Base-by-base conservation (phyloP, 305 asterid genomes). In the Solanum hybrid region DNA sequence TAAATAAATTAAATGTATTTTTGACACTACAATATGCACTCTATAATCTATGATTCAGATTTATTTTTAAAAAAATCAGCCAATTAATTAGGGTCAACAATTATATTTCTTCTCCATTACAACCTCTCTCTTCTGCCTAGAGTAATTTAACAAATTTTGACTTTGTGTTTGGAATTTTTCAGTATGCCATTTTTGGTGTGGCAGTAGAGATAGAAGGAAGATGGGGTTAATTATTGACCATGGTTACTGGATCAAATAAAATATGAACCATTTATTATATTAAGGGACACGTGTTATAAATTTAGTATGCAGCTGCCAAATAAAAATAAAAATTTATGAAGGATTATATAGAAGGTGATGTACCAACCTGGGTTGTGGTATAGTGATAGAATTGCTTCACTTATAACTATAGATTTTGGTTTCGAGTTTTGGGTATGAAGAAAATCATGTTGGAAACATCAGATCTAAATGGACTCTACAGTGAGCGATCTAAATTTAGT, bases 401-500 rank as follows among this genome's bases (percentile, higher is more conserved):
- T 0, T 22, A 1, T 65, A 65, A 65, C 0, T 9, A 22, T 1
- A n/a, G 6, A 65, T 65, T n/a, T 65, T 0, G 3, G 3, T n/a
- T n/a, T n/a, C 6, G 27, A n/a, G 7, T 65, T 0, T n/a, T 61
- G 24, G 11, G 1, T 20, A 61, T 61, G 11, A 22, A 65, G 13
- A 20, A 65, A 65, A n/a, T 65, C 6, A 22, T 65, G 1, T n/a
- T 65, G 29, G 6, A 0, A 65, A n/a, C 27, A 6, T 65, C 27
- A 22, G 1, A 9, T 0, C 3, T 65, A n/a, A 65, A 65, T 65
- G 3, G 0, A 0, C 0, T 4, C 13, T 65, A 65, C 3, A 61
- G 11, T 65, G 3, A 0, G 3, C 1, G 1, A 65, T 65, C 6
- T n/a, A n/a, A 65, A 65, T 65, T 61, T 65, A 65, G 0, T 65